These are phyloP conservation scores for Aspergillus vadensis DNA, from an alignment of 2,329 filamentous ascomycete genomes.

Conservation along the genomic window DNA sequence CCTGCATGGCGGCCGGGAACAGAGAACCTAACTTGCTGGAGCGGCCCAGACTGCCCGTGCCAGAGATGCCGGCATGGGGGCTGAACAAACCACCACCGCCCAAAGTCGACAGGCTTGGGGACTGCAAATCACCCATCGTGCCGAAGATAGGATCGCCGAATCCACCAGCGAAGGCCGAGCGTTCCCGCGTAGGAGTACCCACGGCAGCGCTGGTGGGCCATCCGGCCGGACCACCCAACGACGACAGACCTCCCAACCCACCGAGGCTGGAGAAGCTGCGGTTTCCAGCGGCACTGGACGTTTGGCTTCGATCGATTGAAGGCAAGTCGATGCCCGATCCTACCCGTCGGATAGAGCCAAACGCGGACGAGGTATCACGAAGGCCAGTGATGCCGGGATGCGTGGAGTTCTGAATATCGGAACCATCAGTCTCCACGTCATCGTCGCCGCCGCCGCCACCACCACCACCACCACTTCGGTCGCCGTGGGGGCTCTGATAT, in stretches of 20 bases:
- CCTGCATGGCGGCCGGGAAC: constrained; percentile 87
- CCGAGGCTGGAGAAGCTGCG: constrained; percentile 69
- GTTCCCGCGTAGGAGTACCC: constrained; percentile 68
- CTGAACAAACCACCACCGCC: constrained; percentile 63
- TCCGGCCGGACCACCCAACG: constrained; percentile 52
- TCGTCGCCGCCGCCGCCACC: constrained; percentile 51
- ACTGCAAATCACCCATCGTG: constrained; percentile 72
- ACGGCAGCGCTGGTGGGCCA: constrained; percentile 66
- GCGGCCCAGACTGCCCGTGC: constrained; percentile 69
- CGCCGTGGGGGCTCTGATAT: constrained; percentile 84
- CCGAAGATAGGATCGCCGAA: constrained; percentile 70
- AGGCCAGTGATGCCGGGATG: constrained; percentile 57
- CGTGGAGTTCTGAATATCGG: constrained; percentile 54
- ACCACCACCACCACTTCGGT: constrained; percentile 58
- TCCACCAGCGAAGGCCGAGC: constrained; percentile 51
- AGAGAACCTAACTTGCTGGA: constrained; percentile 82
- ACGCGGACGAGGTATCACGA: constrained; percentile 53
- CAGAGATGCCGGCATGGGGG: constrained; percentile 54
- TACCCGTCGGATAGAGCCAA: constrained; percentile 59
- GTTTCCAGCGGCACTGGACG: constrained; percentile 76
- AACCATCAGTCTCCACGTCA: constrained; percentile 59
- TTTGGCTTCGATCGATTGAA: constrained; percentile 87
- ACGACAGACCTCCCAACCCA: constrained; percentile 54
- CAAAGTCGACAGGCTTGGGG: constrained; percentile 42
- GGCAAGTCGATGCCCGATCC: constrained; percentile 56